Evolutionary conservation across 495 filamentous ascomycete species (phyloP).

Genomic region (Aspergillus panamensis): DNA sequence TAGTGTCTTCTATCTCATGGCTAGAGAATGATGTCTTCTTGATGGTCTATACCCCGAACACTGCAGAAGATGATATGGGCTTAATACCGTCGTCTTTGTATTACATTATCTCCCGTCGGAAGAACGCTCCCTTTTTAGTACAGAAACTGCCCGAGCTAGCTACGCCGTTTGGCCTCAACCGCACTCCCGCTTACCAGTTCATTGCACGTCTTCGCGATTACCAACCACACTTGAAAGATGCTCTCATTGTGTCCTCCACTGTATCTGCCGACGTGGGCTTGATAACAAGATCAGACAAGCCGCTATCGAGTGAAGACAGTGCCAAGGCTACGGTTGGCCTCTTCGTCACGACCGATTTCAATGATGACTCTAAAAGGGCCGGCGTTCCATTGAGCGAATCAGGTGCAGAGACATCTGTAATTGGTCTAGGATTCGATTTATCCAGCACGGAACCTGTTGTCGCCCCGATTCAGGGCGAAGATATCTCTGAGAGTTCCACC

Average conservation of each 20-base stretch:
- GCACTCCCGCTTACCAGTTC: constrained; percentile 69
- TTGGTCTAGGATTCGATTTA: constrained; percentile 80
- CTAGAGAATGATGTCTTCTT: constrained; percentile 85
- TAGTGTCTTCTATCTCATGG: constrained; percentile 86
- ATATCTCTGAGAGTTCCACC: constrained; percentile 67
- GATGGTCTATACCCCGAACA: constrained; percentile 64
- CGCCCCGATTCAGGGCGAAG: constrained; percentile 72
- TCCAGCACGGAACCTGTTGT: constrained; percentile 74
- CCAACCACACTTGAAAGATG: constrained; percentile 70
- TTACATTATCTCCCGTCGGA: constrained; percentile 68
- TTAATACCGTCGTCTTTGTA: constrained; percentile 58
- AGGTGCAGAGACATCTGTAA: constrained; percentile 68
- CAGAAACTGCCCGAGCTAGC: constrained; percentile 71
- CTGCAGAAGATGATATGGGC: constrained; percentile 51
- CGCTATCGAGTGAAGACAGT: constrained; percentile 58
- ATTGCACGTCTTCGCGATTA: constrained; percentile 71
- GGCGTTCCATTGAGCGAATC: constrained; percentile 70
- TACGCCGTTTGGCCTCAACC: constrained; percentile 62
- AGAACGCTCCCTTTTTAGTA: constrained; percentile 55
- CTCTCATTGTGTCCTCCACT: constrained; percentile 79
- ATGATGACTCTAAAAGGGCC: constrained; percentile 74
- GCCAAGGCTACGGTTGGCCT: constrained; percentile 57
- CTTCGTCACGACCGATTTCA: constrained; percentile 69
- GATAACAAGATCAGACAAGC: constrained; percentile 64
- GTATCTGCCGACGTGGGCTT: constrained; percentile 72